phyloP scores from a whole-genome alignment of 1,139 yeast genomes.

The Taphrina confusa region DNA sequence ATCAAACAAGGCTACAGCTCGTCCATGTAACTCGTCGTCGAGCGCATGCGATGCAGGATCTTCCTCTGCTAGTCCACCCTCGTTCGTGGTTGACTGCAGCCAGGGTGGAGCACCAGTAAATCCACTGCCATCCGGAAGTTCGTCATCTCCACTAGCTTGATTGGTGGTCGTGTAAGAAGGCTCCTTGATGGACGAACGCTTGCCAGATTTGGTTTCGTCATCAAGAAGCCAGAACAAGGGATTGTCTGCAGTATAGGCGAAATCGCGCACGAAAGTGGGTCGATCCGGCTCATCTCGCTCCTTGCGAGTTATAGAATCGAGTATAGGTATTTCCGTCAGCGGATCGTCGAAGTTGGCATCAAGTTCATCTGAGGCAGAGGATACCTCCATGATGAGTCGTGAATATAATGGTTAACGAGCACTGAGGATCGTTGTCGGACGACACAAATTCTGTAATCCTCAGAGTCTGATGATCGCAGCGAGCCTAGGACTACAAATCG shows the following conservation, averaged over 20 bases:
- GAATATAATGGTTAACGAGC: too few species aligned
- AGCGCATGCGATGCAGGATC: constrained; percentile 22
- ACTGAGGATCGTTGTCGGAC: too few species aligned
- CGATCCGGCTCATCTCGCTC: not conserved
- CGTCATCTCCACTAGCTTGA: not conserved
- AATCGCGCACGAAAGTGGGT: constrained; percentile 26
- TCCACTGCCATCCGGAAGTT: constrained; percentile 12
- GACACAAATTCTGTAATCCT: too few species aligned
- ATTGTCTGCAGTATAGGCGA: constrained; percentile 29
- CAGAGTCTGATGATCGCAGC: too few species aligned
- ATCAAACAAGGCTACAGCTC: constrained; percentile 84
- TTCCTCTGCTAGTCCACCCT: not conserved
- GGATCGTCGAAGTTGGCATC: not conserved
- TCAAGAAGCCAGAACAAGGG: constrained; percentile 21
- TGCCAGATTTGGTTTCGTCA: not conserved
- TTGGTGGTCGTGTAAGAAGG: not conserved
- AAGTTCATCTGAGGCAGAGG: not conserved
- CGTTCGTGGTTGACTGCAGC: constrained; percentile 10
- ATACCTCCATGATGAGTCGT: not conserved
- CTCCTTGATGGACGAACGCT: not conserved
- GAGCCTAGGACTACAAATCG: too few species aligned
- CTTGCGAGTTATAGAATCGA: not conserved
- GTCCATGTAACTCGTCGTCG: constrained; percentile 54
- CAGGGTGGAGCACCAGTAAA: constrained; percentile 32
- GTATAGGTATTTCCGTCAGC: constrained; percentile 1